These are phyloP conservation scores for Aegilops tauschii DNA, from an alignment of 176 grass and related monocot genomes.

Conservation along the genomic window DNA sequence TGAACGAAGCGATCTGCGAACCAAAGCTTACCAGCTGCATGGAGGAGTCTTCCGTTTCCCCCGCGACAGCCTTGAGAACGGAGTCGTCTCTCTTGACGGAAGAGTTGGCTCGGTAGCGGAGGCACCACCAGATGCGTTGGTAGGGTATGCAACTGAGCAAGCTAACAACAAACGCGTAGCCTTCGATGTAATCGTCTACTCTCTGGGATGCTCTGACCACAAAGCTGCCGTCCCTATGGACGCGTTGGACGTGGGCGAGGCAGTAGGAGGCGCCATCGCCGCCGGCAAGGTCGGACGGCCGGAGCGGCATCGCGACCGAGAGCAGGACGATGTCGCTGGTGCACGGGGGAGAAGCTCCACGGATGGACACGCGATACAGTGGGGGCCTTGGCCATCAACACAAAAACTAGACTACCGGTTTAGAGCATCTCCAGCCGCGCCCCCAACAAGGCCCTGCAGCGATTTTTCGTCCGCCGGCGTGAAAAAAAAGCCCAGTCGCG, in stretches of 20 bases:
- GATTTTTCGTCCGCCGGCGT: no score
- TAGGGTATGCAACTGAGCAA: slow-evolving; percentile 26
- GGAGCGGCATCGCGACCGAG: not conserved
- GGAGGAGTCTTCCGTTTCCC: not conserved
- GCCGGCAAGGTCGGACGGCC: slow-evolving; percentile 18
- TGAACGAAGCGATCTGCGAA: no score
- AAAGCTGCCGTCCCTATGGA: not conserved
- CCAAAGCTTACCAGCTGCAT: no score
- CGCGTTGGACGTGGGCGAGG: slow-evolving; percentile 17
- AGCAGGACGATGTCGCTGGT: slow-evolving; percentile 50
- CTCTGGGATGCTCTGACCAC: slow-evolving; percentile 20
- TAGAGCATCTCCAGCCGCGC: no score
- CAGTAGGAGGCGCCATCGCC: not conserved
- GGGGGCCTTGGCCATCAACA: not conserved
- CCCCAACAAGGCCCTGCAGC: no score
- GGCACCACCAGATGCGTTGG: no score
- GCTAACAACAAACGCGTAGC: slow-evolving; percentile 13
- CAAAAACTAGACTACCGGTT: no score
- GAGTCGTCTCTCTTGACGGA: not conserved
- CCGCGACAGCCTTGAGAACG: slow-evolving; percentile 23
- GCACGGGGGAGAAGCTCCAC: slow-evolving; percentile 11
- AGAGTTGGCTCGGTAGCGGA: not conserved
- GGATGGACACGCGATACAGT: not conserved
- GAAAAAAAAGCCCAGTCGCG: no score
- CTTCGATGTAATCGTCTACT: not conserved